Base-by-base conservation (phyloP, 306 rosid genomes). In the Begonia fuchsioides region DNA sequence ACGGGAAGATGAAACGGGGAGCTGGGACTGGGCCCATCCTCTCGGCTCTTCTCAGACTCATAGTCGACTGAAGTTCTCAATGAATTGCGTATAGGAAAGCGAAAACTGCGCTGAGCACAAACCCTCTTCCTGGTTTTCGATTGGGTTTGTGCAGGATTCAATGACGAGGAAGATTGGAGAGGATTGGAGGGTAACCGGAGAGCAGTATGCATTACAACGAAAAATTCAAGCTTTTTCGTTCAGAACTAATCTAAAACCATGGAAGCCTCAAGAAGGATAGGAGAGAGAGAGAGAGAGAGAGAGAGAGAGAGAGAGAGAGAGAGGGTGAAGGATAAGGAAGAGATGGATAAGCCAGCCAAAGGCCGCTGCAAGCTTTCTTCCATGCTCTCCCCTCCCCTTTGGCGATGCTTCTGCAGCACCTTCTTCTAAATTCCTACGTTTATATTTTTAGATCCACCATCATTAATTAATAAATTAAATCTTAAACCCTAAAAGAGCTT, bases 131-230 rank as follows among this genome's bases (percentile, higher is more conserved):
- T 66, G 44, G 64, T 12, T 6, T 44, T 10, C 51, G 47, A 48
- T 41, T 44, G 60, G 57, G 64, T 56, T 46, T 53, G 43, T 0
- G n/a, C 55, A 60, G 57, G 60, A 58, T 52, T 73, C 81, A 87
- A 77, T 77, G 75, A 60, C 43, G 43, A 56, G 11, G 53, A 61
- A 49, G 47, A 55, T 49, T 68, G 68, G 16, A 41, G 60, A 54
- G 48, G 51, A 45, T 56, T 71, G 20, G 83, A 52, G 49, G 76
- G 11, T 20, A 66, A 26, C 58, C 59, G 66, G 65, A 62, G 46
- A 39, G 76, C 51, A 57, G 69, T 71, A 68, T 71, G 93, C 96
- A 87, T 87, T 71, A 65, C 77, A 74, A 55, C 51, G 26, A 38
- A 16, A 47, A 19, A 12, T 15, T 32, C 10, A 52, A 20, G 64